Conservation (phyloP, 192 early-diverging fungal genomes). For the Backusella australiensis region DNA sequence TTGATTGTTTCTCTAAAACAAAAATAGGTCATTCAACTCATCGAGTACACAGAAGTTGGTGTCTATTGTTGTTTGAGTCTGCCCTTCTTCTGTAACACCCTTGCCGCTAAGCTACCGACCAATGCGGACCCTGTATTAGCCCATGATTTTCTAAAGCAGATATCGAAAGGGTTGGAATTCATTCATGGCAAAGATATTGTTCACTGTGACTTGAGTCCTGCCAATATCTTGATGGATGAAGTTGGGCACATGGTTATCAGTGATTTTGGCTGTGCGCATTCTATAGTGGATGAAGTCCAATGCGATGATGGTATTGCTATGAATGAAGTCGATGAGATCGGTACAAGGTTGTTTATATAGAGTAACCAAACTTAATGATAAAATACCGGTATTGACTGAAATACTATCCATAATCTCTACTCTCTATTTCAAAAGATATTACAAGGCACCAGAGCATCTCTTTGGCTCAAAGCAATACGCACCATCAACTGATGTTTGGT, state of each 20-base stretch:
- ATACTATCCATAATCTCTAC: not conserved
- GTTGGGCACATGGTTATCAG: not conserved
- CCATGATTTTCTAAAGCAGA: not conserved
- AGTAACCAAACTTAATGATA: not conserved
- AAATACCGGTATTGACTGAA: not conserved
- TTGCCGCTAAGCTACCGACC: not conserved
- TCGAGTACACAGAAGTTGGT: not conserved
- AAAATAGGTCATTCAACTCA: slow-evolving; percentile 9
- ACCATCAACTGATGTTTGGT: slow-evolving; percentile 17
- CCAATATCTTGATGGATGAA: slow-evolving; percentile 10
- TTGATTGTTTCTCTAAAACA: not conserved
- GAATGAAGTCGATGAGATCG: slow-evolving; percentile 5
- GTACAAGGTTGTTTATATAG: slow-evolving; percentile 15
- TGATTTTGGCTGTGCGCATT: slow-evolving; percentile 22
- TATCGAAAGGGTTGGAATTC: not conserved
- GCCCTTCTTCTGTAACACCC: slow-evolving; percentile 3
- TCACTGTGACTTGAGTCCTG: slow-evolving; percentile 17
- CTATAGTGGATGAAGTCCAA: not conserved
- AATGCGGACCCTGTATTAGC: not conserved
- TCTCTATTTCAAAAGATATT: not conserved
- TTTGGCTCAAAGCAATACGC: slow-evolving; percentile 9
- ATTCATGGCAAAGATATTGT: slow-evolving; percentile 10
- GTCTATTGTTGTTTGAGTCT: not conserved
- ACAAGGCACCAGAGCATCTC: slow-evolving; percentile 20
- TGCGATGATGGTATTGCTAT: not conserved